Conservation (phyloP, 495 filamentous ascomycete species). For the Apiosordaria backusii region DNA sequence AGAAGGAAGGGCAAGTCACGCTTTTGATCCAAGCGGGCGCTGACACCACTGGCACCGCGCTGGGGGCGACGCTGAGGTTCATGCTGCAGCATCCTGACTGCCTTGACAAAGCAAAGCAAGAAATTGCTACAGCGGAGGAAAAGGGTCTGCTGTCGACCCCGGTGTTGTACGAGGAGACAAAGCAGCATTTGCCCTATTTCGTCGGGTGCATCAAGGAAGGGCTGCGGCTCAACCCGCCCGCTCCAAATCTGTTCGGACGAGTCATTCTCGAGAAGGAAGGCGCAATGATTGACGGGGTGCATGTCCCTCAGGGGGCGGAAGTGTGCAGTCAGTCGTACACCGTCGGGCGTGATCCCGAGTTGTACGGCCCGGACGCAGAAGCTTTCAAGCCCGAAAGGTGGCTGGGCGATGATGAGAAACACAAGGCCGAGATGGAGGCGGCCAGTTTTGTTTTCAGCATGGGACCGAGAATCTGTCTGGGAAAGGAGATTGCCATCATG, state of each 20-base stretch:
- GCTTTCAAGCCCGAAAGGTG: conserved; percentile 47
- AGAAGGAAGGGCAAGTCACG: conserved; percentile 15
- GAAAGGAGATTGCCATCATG: conserved; percentile 57
- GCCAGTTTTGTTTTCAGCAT: conserved; percentile 50
- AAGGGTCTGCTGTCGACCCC: conserved; percentile 7
- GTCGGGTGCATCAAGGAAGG: conserved; percentile 56
- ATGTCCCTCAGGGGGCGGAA: conserved; percentile 45
- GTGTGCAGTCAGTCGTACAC: conserved; percentile 28
- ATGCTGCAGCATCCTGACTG: not conserved
- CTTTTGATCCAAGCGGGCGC: conserved; percentile 33
- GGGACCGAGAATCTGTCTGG: conserved; percentile 58
- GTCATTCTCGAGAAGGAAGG: conserved; percentile 49
- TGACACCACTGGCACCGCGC: conserved; percentile 36
- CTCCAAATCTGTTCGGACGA: conserved; percentile 49
- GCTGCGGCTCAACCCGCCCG: conserved; percentile 51
- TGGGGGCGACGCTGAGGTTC: conserved; percentile 24
- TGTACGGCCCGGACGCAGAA: conserved; percentile 50
- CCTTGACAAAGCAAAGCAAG: not conserved
- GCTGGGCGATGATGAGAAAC: conserved; percentile 25
- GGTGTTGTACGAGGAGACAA: conserved; percentile 19
- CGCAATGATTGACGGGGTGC: conserved; percentile 44
- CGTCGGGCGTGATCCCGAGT: conserved; percentile 32
- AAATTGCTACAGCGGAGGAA: conserved; percentile 11
- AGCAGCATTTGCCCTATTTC: conserved; percentile 46
- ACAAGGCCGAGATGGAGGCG: conserved; percentile 16